Percentiles rank a stretch among this genome's conserved stretches.
Evolutionary conservation across 441 rosid species (phyloP).

Genomic region (Populus tomentosa): DNA sequence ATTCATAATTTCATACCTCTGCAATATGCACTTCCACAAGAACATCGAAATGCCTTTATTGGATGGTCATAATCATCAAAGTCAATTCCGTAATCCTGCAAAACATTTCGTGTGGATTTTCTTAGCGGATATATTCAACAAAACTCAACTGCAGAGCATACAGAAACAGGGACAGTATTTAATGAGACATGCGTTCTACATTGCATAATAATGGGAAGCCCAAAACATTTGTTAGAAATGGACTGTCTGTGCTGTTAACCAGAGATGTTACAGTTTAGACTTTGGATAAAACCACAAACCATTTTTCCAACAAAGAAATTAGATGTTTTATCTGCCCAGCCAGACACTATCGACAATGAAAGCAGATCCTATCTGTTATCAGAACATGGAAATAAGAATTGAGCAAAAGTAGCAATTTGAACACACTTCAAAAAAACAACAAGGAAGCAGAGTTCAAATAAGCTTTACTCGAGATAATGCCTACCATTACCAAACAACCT

Average conservation of each 20-base stretch:
- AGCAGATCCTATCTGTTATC: neutral
- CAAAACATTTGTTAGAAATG: neutral
- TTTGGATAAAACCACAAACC: neutral
- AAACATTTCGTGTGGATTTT: constrained; percentile 8
- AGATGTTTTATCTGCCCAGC: neutral
- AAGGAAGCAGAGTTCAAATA: neutral
- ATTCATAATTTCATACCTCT: constrained; percentile 30
- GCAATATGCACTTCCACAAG: constrained; percentile 67
- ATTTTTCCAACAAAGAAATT: neutral
- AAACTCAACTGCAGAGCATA: neutral
- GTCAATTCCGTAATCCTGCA: constrained; percentile 88
- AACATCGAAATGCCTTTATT: constrained; percentile 66
- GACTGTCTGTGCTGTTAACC: neutral
- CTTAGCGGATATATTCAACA: neutral
- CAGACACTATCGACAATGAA: neutral
- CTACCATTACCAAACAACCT: neutral
- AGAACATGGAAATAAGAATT: neutral
- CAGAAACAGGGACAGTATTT: neutral
- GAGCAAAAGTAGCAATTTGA: neutral
- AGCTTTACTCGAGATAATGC: neutral
- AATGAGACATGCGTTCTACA: neutral
- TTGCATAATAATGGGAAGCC: too few species aligned
- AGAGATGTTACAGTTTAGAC: neutral
- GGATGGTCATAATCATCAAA: constrained; percentile 71
- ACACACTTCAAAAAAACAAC: neutral